Evolutionary conservation across 1,284 basidiomycete genomes (phyloP), one percentile per base, ranked within the genome.

Genomic region (Cutaneotrichosporon curvatum): DNA sequence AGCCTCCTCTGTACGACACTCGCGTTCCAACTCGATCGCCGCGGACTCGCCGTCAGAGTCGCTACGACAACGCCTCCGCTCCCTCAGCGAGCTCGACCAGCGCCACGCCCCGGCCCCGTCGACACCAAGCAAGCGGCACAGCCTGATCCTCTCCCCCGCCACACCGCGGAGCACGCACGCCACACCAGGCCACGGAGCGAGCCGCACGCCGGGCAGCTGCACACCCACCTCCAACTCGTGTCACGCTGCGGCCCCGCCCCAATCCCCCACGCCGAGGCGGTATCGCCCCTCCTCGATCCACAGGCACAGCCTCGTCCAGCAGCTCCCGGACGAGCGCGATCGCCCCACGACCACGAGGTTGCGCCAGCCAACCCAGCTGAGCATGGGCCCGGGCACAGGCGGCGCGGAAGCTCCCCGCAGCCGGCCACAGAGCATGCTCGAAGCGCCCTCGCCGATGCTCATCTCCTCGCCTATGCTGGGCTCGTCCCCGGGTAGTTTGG

Each of bases 201-300:
- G 40, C 4, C 36, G 23, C 7, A 47, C 48, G 2, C 45, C 51
- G 3, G 51, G 48, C 9, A 53, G 51, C 42, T 41, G 33, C 2
- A 53, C 51, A 1, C 51, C 51, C 1, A 53, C 47, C 8, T 28
- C 25, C 25, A 6, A 45, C 47, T 10, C n/a, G 36, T n/a, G n/a
- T n/a, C 4, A 40, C 28, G 14, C 40, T 33, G 21, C 19, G 18
- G 12, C 48, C 41, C 37, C 33, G 1, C 48, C 51, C 10, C 47
- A 22, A 7, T 53, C 51, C 8, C 51, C 51, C 2, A 53, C 51
- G 14, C 51, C 51, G 3, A 50, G 44, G 10, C 48, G 48, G 15
- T 47, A 40, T 6, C 30, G 42, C 14, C 37, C 31, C 25, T 28
- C 25, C 7, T 28, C 25, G 5, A 30, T 43, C 20, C 42, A 37